These are phyloP conservation scores for Mycosarcoma mackinlayi DNA, from an alignment of 1,284 basidiomycete genomes.

Conservation along the genomic window DNA sequence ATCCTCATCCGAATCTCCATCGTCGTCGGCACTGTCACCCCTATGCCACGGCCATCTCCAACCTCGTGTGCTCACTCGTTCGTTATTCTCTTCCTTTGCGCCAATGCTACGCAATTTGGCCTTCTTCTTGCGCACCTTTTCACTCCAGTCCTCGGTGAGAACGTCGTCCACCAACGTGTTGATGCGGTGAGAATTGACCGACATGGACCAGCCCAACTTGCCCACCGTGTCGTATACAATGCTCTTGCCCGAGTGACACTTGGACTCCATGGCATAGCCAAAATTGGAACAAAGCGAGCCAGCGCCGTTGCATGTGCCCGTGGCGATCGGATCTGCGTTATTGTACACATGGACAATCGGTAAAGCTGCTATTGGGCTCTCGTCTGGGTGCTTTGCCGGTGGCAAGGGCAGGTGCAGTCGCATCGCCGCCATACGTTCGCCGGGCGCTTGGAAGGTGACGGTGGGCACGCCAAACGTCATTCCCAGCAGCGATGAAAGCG, in stretches of 20 bases:
- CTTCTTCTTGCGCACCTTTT: conserved; percentile 65
- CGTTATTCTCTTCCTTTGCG: not conserved
- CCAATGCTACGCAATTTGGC: conserved; percentile 14
- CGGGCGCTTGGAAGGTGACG: conserved; percentile 90
- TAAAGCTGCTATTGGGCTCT: conserved; percentile 50
- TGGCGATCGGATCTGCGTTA: conserved; percentile 78
- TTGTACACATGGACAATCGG: conserved; percentile 79
- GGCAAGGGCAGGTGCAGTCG: conserved; percentile 86
- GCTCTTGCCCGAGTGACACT: conserved; percentile 84
- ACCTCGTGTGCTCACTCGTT: conserved; percentile 10
- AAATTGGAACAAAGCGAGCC: conserved; percentile 62
- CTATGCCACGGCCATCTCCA: conserved; percentile 57
- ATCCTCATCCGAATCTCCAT: conserved; percentile 36
- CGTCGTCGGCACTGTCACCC: conserved; percentile 32
- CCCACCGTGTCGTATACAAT: conserved; percentile 89
- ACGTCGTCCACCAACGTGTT: conserved; percentile 79
- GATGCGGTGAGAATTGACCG: conserved; percentile 82
- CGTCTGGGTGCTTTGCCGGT: conserved; percentile 62
- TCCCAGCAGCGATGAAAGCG: conserved; percentile 85
- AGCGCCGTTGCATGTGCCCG: conserved; percentile 63
- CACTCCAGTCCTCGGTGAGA: conserved; percentile 80
- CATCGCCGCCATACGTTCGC: conserved; percentile 84
- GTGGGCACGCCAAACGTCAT: conserved; percentile 91
- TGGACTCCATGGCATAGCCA: conserved; percentile 65
- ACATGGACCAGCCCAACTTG: conserved; percentile 82